Evolutionary conservation across 164 flowering plant species (phyloP).

Genomic region (Magnolia changhungtana): DNA sequence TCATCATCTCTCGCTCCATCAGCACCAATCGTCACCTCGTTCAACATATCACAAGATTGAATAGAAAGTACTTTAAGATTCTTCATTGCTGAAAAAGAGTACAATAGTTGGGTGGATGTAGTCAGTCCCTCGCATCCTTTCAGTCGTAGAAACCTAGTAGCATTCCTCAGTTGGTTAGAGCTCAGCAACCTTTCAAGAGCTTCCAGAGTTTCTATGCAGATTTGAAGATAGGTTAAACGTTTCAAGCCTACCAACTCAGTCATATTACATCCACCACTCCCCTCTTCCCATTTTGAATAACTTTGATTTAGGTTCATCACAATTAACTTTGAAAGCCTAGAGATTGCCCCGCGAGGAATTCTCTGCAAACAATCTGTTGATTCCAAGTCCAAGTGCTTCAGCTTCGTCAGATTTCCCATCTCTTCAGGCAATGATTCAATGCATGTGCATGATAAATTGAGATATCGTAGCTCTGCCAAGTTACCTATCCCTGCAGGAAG

Average conservation of each 20-base stretch:
- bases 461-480: conserved; percentile 10
- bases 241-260: conserved; percentile 6
- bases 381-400: conserved; percentile 11
- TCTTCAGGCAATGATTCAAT: conserved; percentile 8
- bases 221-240: conserved; percentile 6
- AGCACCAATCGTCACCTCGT: no score
- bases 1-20: no score
- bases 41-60: no score
- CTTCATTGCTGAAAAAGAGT: no score
- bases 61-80: no score
- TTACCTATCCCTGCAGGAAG: conserved; percentile 5
- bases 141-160: conserved; percentile 3
- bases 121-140: no score
- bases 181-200: not conserved
- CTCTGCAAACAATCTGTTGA: not conserved
- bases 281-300: not conserved
- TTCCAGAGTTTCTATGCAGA: not conserved
- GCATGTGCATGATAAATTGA: conserved; percentile 4
- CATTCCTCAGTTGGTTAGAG: conserved; percentile 3
- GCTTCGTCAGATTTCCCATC: not conserved
- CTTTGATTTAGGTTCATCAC: not conserved
- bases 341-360: conserved; percentile 4
- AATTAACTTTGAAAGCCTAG: conserved; percentile 2
- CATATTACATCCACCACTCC: not conserved
- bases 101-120: no score